Conservation (phyloP, 805 yeast genomes). For the Barnettozyma botsteinii region DNA sequence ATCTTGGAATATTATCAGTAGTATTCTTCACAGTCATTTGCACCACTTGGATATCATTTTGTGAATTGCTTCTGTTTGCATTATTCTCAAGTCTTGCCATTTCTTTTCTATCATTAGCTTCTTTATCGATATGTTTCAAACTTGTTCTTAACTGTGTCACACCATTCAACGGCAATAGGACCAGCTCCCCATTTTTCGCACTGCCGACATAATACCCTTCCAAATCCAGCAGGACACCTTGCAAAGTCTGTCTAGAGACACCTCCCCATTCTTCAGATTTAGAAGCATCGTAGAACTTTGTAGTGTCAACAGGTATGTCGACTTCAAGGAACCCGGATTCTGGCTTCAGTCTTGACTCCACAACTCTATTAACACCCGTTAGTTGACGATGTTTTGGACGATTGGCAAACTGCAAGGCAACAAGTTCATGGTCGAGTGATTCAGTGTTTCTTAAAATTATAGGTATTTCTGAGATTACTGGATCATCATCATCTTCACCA, state of each 20-base stretch:
- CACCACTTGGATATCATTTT: slow-evolving; percentile 49
- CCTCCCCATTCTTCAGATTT: slow-evolving; percentile 63
- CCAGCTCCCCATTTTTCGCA: slow-evolving; percentile 44
- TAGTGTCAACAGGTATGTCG: slow-evolving; percentile 67
- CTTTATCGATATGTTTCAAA: slow-evolving; percentile 71
- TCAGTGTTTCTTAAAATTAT: slow-evolving; percentile 36
- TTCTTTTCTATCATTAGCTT: slow-evolving; percentile 40
- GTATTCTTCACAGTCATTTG: slow-evolving; percentile 71
- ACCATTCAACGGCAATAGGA: slow-evolving; percentile 58
- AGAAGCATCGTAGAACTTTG: slow-evolving; percentile 57
- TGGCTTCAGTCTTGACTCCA: slow-evolving; percentile 49
- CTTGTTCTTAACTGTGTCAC: slow-evolving; percentile 77
- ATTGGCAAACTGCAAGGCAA: slow-evolving; percentile 58
- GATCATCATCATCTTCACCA: slow-evolving; percentile 34
- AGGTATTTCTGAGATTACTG: slow-evolving; percentile 57
- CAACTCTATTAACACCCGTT: slow-evolving; percentile 29
- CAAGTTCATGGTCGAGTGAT: slow-evolving; percentile 26
- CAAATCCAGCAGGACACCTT: slow-evolving; percentile 59
- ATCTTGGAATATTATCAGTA: slow-evolving; percentile 51
- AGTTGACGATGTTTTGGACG: slow-evolving; percentile 41
- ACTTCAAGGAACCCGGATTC: slow-evolving; percentile 63
- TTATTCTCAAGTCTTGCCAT: slow-evolving; percentile 31
- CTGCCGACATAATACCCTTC: slow-evolving; percentile 48
- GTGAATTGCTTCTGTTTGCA: slow-evolving; percentile 27
- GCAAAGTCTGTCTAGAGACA: slow-evolving; percentile 53